Conservation (phyloP, 345 rosid species). For the Salix brachista region DNA sequence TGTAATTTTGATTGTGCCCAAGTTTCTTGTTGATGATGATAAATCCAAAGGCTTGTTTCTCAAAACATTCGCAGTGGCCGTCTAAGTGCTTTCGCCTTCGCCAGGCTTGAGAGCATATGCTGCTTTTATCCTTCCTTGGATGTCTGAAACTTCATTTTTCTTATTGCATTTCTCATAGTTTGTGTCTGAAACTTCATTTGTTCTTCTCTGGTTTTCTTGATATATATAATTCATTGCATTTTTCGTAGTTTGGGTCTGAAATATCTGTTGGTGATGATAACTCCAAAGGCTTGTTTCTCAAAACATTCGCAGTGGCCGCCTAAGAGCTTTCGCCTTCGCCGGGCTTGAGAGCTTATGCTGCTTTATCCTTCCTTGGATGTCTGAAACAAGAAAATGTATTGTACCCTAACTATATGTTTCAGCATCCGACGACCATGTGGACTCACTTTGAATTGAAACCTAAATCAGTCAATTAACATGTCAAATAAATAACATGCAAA, state of each 20-base stretch:
- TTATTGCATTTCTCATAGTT: too few relatives aligned
- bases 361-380: conserved; percentile 63
- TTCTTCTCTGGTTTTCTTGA: too few relatives aligned
- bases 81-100: conserved; percentile 51
- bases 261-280: conserved; percentile 33
- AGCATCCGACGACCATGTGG: too few relatives aligned
- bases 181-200: too few relatives aligned
- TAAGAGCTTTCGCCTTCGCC: conserved; percentile 46
- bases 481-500: too few relatives aligned
- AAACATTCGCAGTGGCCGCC: conserved; percentile 50
- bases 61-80: conserved; percentile 63
- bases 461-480: too few relatives aligned
- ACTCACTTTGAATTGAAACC: too few relatives aligned
- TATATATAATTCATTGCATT: too few relatives aligned
- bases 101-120: conserved; percentile 44
- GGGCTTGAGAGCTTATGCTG: conserved; percentile 62
- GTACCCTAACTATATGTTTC: too few relatives aligned
- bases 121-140: conserved; percentile 26
- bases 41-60: conserved; percentile 46
- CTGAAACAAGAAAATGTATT: conserved; percentile 15
- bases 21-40: neutral
- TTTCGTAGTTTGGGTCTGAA: too few relatives aligned
- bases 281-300: conserved; percentile 49
- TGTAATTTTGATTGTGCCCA: neutral
- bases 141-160: conserved; percentile 9